Conservation (phyloP, 441 rosid species). For the Brassica balearica region DNA sequence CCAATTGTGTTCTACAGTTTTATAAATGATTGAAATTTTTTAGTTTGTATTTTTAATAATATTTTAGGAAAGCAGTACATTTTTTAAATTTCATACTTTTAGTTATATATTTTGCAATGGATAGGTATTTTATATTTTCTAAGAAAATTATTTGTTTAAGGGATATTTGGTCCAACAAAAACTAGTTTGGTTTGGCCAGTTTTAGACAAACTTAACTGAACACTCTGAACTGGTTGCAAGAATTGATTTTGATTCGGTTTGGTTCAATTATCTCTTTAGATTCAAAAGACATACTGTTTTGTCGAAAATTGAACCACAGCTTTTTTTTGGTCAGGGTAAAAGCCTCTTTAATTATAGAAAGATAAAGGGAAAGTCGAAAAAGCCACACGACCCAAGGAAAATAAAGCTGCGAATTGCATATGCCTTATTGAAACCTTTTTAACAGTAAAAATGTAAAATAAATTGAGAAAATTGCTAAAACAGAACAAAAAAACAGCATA, state of each 20-base stretch:
- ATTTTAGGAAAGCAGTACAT: background rate
- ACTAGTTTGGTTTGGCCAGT: conserved; percentile 22
- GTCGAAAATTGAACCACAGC: conserved; percentile 38
- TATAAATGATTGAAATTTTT: background rate
- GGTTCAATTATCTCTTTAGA: background rate
- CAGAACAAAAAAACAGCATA: too few relatives aligned
- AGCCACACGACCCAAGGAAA: conserved; percentile 41
- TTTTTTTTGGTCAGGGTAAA: conserved; percentile 34
- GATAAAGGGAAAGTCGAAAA: conserved; percentile 40
- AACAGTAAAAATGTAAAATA: background rate
- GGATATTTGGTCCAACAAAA: background rate
- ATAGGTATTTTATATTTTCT: background rate
- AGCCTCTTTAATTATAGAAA: conserved; percentile 30
- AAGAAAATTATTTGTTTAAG: background rate
- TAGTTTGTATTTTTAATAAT: background rate
- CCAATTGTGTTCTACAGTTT: background rate
- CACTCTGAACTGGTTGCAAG: conserved; percentile 19
- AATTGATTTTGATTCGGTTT: conserved; percentile 21
- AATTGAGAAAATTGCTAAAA: too few relatives aligned
- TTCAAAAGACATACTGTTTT: conserved; percentile 16
- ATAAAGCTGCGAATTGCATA: conserved; percentile 34
- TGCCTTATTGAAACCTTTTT: conserved; percentile 19
- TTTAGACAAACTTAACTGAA: conserved; percentile 7
- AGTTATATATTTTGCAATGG: background rate
- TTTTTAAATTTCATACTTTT: background rate